Base-by-base conservation (phyloP, 306 rosid species). In the Prinsepia uniflora region DNA sequence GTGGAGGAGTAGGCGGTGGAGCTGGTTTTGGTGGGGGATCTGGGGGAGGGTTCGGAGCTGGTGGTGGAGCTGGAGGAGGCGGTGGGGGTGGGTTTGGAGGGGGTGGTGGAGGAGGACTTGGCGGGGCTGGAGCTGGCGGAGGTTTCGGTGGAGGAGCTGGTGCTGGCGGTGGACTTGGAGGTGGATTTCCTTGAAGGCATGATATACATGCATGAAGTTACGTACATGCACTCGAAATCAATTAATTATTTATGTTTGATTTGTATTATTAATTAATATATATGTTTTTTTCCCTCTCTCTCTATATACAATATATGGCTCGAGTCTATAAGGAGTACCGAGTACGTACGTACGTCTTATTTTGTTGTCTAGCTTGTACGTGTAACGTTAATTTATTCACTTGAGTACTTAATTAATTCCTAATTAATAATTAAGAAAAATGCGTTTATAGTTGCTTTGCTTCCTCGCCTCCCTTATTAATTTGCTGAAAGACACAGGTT, bases 41-140 rank as follows among this genome's bases (percentile, higher is more conserved):
- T 24, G 84, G 84, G 10, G 89, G 89, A 0, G 82, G 83, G 14
- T 66, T 62, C 20, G 84, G 84, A 20, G 79, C 66, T 5, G 80
- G 83, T 0, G 80, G 70, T 4, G 89, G 92, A 8, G 85, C 81
- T 7, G 91, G 92, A 10, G 89, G 84, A 44, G 93, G 93, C 8
- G 78, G 80, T 10, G 91, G 91, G 9, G 84, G 82, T 6, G 86
- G 90, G 20, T 82, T 69, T 0, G 88, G 82, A 39, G 68, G 75
- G 2, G 81, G 81, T 6, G 73, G 73, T 5, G 82, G 88, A 0
- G 68, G 49, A 11, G 74, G 79, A 72, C 67, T 71, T 44, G 75
- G 75, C 7, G 75, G 67, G 6, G 36, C 36, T 30, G 75, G 75
- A 34, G 67, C 66, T 8, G 75, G 75, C 0, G 75, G 58, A 45